These are phyloP conservation scores for Aegilops bicornis DNA, from an alignment of 176 grass and related monocot species.

Conservation along the genomic window DNA sequence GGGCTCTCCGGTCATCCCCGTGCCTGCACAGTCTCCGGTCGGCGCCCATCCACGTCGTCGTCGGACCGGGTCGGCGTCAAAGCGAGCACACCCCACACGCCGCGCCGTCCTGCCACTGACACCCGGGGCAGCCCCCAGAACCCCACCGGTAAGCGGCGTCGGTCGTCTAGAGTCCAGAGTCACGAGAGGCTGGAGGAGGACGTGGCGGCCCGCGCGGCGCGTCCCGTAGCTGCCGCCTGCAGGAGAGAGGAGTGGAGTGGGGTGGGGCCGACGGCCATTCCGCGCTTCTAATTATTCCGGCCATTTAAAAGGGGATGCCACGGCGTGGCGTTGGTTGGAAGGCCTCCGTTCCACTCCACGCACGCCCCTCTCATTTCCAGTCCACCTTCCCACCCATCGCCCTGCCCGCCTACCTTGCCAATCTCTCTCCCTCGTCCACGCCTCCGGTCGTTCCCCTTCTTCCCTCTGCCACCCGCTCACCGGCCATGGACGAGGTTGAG, in stretches of 20 bases:
- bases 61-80: not conserved
- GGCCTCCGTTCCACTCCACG: not conserved
- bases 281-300: slow-evolving; percentile 4
- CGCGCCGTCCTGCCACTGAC: not conserved
- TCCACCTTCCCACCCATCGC: slow-evolving; percentile 19
- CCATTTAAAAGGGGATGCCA: slow-evolving; percentile 49
- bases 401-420: not conserved
- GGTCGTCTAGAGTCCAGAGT: rapidly evolving
- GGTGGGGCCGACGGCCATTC: not conserved
- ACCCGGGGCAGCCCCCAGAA: rapidly evolving
- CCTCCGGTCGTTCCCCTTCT: not conserved
- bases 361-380: slow-evolving; percentile 39
- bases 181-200: not conserved
- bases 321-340: slow-evolving; percentile 32
- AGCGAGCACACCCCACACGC: not conserved
- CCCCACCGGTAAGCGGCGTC: not conserved
- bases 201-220: not conserved
- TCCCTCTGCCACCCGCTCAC: too few relatives aligned
- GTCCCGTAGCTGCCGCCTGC: not conserved
- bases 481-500: not conserved
- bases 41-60: not conserved
- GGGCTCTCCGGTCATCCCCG: not conserved
- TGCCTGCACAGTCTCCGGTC: not conserved
- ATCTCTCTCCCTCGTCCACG: not conserved
- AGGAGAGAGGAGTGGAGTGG: not conserved